Base-by-base conservation (phyloP, 352 stramenopile species). In the Pythium phragmiticola region DNA sequence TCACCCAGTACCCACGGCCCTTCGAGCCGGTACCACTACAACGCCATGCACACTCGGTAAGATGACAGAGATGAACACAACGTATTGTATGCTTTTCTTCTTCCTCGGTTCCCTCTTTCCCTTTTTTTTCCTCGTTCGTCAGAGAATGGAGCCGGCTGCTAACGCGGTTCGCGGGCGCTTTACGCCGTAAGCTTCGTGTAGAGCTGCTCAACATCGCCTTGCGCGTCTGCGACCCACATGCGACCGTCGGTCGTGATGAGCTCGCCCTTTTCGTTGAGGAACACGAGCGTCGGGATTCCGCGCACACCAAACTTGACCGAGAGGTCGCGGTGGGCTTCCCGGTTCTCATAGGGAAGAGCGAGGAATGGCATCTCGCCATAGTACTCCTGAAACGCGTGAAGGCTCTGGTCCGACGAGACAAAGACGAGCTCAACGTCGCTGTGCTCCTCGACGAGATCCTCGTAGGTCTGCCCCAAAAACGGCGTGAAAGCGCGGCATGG, bases 401-500 rank as follows among this genome's bases (percentile, higher is more conserved):
- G 23, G 67, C 68, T 19, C 61, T 54, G 33, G 74, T 97, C 90
- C 58, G 86, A 89, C 23, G 85, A 96, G 47, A 97, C 73, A 61
- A 96, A 97, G 7, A 98, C 63, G 46, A 98, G 71, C 76, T 98
- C 90, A 46, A 98, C 91, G 50, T 96, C 83, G 19, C 80, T 76
- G 71, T 94, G 83, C 48, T 93, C 73, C 51, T 93, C 82, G 51
- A 94, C 65, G 63, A 97, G 81, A 60, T 96, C 82, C 41, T 97
- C 78, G 76, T 98, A 98, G 33, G 90, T 75, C 46, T 88, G 80
- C 65, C 69, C 85, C 49, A 98, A 81, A 76, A 98, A 90, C 8
- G 95, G 95, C 63, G 95, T 98, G 75, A 99, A 99, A 19, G 80
- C 72, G 55, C 90, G 87, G 79, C 95, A 99, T 34, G 95, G 95